Evolutionary conservation across 1,284 basidiomycete genomes (phyloP).

Genomic region (Ganoderma meredithae): DNA sequence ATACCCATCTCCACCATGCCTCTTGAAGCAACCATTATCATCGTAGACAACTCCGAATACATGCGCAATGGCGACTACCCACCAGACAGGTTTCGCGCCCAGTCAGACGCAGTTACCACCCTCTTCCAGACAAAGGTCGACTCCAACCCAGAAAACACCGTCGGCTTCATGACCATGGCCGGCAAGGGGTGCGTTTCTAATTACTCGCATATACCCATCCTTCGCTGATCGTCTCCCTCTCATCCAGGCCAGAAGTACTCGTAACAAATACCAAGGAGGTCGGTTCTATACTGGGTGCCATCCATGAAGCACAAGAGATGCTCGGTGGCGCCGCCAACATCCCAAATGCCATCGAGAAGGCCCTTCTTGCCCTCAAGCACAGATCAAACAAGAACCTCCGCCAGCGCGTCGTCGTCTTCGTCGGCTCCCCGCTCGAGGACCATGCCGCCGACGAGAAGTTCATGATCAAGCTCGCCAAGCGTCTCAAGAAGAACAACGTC

Average conservation of each 20-base stretch:
- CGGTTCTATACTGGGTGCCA: constrained; percentile 87
- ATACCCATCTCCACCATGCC: constrained; percentile 72
- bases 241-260: constrained; percentile 87
- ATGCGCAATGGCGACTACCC: constrained; percentile 97
- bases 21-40: constrained; percentile 92
- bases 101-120: constrained; percentile 90
- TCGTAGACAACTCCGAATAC: constrained; percentile 94
- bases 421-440: constrained; percentile 86
- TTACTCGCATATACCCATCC: background rate
- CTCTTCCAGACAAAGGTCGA: constrained; percentile 95
- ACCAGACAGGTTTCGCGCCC: constrained; percentile 89
- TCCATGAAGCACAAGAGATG: constrained; percentile 74
- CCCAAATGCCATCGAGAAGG: constrained; percentile 90
- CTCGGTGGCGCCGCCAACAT: constrained; percentile 88
- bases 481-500: constrained; percentile 99
- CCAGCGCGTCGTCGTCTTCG: constrained; percentile 94
- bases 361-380: constrained; percentile 97
- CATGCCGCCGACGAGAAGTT: constrained; percentile 73
- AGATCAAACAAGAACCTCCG: constrained; percentile 98
- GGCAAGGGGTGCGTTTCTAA: constrained; percentile 82
- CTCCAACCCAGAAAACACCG: constrained; percentile 96
- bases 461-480: constrained; percentile 91
- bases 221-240: background rate
- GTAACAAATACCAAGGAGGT: constrained; percentile 96
- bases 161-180: constrained; percentile 98